phyloP scores from a whole-genome alignment of 1,139 yeast genomes.

The Kodamaea suecica region DNA sequence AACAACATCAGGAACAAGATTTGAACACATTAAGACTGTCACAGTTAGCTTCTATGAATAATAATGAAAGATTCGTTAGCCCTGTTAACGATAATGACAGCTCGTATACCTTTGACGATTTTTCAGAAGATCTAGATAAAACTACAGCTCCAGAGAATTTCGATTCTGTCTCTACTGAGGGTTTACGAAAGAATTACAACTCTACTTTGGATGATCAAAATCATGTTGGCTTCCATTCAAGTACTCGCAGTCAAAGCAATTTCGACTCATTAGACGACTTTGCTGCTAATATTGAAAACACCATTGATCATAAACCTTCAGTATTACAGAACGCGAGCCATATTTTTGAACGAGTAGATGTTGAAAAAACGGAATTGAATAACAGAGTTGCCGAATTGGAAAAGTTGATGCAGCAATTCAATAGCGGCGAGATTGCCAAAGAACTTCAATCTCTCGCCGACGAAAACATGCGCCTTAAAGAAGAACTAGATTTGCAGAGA shows the following conservation, averaged over 20 bases:
- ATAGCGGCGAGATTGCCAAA: conserved; percentile 9
- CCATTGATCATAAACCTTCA: conserved; percentile 13
- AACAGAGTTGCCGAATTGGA: conserved; percentile 21
- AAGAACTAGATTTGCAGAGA: conserved; percentile 12
- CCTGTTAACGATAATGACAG: conserved; percentile 18
- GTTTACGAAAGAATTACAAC: background rate
- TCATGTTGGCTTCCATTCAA: background rate
- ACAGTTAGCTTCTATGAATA: background rate
- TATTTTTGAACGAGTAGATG: conserved; percentile 8
- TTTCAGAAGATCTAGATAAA: conserved; percentile 13
- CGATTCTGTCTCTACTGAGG: conserved; percentile 10
- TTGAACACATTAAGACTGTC: background rate
- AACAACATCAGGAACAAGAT: background rate
- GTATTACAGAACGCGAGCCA: conserved; percentile 13
- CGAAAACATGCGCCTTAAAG: conserved; percentile 18
- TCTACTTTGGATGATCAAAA: background rate
- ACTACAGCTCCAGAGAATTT: conserved; percentile 7
- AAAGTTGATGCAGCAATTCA: conserved; percentile 14
- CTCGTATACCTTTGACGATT: conserved; percentile 31
- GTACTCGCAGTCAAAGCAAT: background rate
- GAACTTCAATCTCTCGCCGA: conserved; percentile 12
- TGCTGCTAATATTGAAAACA: conserved; percentile 5
- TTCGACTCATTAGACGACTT: conserved; percentile 6
- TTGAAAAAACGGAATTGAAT: conserved; percentile 9
- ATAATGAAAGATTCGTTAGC: conserved; percentile 2